Evolutionary conservation across 164 flowering plant genomes (phyloP), one percentile per base, ranked within the genome.

Genomic region (Chimonanthus praecox): DNA sequence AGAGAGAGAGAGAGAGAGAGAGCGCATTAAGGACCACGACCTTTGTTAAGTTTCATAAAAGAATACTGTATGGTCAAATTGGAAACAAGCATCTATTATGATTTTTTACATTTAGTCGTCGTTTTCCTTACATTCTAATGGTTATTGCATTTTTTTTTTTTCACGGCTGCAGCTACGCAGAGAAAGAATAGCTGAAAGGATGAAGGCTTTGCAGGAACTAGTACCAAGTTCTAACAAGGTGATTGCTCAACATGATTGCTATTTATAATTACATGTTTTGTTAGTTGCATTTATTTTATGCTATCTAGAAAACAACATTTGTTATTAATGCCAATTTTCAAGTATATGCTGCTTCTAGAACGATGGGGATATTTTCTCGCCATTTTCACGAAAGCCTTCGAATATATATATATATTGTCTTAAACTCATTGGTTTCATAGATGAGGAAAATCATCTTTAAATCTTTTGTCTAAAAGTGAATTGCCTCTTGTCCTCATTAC

Each of bases 171-270:
- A 94, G 98, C 79, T 90, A 77, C 92, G 99, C 44, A 80, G 99
- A 73, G 99, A 94, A 79, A 88, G 97, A 82, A 94, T 94, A 75
- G 97, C 97, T 9, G 98, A 92, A 78, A 85, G 98, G 82, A 90
- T 92, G 80, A 94, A 91, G 77, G 92, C 97, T 64, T 74, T 94
- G 87, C 99, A 94, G 78, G 99, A 94, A 75, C 80, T 94, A 76
- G 97, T 94, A 82, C 98, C 99, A 66, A 89, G 91, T 79, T 92
- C 88, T 71, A 94, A 91, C 80, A 94, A 94, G 99, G 99, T 92
- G 48, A 49, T 83, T 78, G 50, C 54, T 70, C 46, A 11, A 54
- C 16, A 54, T n/a, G 16, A 11, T 54, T 54, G 3, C 16, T n/a
- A 11, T 11, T n/a, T 54, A 13, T 54, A 54, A 11, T n/a, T 54